A percentile compares a stretch with the other conserved stretches of the same genome.
Evolutionary conservation across 116 monocot genomes (phyloP).

Genomic region (Trichopus zeylanicus): DNA sequence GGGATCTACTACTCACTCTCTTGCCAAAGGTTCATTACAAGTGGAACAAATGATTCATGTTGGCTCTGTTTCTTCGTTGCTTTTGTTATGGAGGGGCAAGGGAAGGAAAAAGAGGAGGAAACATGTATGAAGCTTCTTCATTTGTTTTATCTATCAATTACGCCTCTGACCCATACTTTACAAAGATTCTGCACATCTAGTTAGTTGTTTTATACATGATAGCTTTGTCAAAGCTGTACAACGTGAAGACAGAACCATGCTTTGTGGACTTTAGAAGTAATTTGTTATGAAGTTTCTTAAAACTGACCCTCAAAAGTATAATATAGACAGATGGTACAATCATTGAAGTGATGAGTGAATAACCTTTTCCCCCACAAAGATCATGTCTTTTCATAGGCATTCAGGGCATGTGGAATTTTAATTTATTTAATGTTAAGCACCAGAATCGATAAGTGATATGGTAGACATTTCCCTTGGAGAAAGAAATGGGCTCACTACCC

Average conservation of each 20-base stretch:
- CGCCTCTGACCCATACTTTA: not conserved
- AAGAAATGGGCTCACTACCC: too few species aligned
- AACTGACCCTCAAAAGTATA: not conserved
- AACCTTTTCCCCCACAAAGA: not conserved
- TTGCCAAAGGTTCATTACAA: not conserved
- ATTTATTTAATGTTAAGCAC: not conserved
- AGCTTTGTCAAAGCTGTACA: not conserved
- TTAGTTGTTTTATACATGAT: not conserved
- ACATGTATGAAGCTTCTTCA: constrained; percentile 1
- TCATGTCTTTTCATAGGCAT: not conserved
- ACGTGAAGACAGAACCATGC: not conserved
- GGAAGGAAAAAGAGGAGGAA: not conserved
- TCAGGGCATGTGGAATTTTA: not conserved
- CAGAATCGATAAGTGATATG: too few species aligned
- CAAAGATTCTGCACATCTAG: not conserved
- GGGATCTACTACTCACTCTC: not conserved
- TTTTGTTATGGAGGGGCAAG: not conserved
- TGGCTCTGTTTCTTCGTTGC: not conserved
- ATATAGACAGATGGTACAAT: not conserved
- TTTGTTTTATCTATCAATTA: constrained; percentile 1
- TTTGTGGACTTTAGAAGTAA: constrained; percentile 1
- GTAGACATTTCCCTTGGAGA: too few species aligned
- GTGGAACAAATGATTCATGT: not conserved
- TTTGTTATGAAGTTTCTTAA: not conserved
- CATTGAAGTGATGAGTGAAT: constrained; percentile 1